Conservation (phyloP, 2,329 filamentous ascomycete genomes). For the Cryphonectria japonica region DNA sequence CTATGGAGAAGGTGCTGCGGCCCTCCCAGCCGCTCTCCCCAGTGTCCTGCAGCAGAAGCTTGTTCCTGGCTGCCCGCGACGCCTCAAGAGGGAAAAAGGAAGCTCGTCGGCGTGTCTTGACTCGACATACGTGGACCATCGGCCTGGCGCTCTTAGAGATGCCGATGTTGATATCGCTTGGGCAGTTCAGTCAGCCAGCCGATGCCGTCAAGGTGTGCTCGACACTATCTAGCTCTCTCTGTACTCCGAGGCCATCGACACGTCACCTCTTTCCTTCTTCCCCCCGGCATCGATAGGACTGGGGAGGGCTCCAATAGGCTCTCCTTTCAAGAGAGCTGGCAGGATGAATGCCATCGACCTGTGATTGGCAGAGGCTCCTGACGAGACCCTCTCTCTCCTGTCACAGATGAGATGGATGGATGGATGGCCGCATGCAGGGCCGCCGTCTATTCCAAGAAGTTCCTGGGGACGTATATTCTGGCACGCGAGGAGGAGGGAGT, state of each 20-base stretch:
- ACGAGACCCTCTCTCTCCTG: background rate
- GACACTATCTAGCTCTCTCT: too few relatives aligned
- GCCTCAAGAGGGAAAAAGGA: conserved; percentile 8
- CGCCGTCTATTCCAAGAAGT: conserved; percentile 5
- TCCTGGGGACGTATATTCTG: background rate
- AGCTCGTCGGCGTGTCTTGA: conserved; percentile 11
- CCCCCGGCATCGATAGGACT: background rate
- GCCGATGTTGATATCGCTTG: conserved; percentile 80
- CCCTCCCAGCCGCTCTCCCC: background rate
- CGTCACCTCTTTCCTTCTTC: too few relatives aligned
- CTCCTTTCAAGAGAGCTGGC: background rate
- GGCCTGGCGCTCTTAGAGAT: conserved; percentile 99
- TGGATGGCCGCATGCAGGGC: conserved; percentile 15
- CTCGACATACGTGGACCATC: conserved; percentile 50
- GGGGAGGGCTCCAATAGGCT: conserved; percentile 1
- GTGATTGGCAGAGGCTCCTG: conserved; percentile 7
- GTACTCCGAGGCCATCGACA: background rate
- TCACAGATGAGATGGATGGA: conserved; percentile 9
- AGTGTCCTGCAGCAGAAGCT: conserved; percentile 5
- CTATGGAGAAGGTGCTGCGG: conserved; percentile 15
- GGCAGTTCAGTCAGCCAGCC: too few relatives aligned
- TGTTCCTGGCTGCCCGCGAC: background rate
- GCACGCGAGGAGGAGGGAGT: conserved; percentile 3
- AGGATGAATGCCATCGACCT: background rate
- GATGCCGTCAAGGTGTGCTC: conserved; percentile 2